Evolutionary conservation across 2,329 filamentous ascomycete species (phyloP), one percentile per base, ranked within the genome.

Genomic region (Cladosporium cucumerinum): DNA sequence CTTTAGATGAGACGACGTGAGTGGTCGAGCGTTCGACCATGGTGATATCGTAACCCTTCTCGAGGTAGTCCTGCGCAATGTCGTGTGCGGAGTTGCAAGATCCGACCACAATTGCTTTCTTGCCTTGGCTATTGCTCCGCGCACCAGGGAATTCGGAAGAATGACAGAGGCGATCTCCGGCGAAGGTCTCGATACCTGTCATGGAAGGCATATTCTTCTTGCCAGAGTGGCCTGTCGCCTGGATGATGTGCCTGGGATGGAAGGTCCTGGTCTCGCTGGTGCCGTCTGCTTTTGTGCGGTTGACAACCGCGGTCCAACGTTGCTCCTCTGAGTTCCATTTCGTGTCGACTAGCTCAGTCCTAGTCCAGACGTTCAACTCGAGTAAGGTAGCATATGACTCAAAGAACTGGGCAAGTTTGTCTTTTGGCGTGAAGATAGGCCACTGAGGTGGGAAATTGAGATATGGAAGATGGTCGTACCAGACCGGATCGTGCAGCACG

Each of bases 351-450:
- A 61, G 21, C 16, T 39, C 32, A 5, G 86, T 85, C 10, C 75
- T 77, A 0, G 80, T 85, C 88, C 88, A 90, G 32, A 89, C 82
- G 67, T 90, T 88, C 48, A 91, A 81, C 69, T 91, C 89, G 14
- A 91, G 78, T 0, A 86, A 74, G 4, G 79, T 82, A 0, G 83
- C 88, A 68, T 91, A 91, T 0, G 82, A 78, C 67, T 90, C 87
- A 66, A 91, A 87, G 76, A 86, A 91, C 36, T 89, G 86, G 1
- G 82, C 89, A 0, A 90, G 78, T 71, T 91, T 91, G 74, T 91
- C 88, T 12, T 90, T 90, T 5, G 88, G 87, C 0, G 87, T 89
- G 74, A 89, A 91, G 18, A 89, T 76, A 5, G 88, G 88, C 88
- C 88, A 91, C 57, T 82, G 81, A 0, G 81, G 72, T 0, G 88